Percentiles rank a stretch among this genome's conserved stretches.
These are phyloP conservation scores for Leccinum fuscescens DNA, from an alignment of 1,284 basidiomycete species.

Conservation along the genomic window DNA sequence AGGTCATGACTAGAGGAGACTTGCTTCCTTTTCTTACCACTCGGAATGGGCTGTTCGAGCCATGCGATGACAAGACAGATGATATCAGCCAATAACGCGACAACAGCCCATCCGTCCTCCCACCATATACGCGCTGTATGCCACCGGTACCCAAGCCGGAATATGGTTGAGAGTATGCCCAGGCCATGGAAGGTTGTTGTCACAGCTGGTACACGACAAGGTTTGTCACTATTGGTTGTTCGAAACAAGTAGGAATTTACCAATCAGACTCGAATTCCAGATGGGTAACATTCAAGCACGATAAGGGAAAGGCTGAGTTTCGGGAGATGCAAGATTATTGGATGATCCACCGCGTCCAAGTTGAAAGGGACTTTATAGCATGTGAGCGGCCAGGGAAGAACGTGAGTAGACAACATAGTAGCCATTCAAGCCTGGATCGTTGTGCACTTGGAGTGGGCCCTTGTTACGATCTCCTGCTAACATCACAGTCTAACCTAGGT, in stretches of 20 bases:
- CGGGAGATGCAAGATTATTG: neutral
- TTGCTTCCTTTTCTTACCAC: neutral
- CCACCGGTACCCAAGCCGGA: constrained; percentile 18
- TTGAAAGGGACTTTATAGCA: neutral
- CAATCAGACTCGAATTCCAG: constrained; percentile 1
- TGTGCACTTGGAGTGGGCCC: neutral
- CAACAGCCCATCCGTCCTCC: constrained; percentile 17
- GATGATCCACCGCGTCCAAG: neutral
- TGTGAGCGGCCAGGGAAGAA: neutral
- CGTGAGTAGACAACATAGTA: neutral
- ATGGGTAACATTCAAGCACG: neutral
- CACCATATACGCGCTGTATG: constrained; percentile 13
- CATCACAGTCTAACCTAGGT: neutral
- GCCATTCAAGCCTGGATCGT: neutral
- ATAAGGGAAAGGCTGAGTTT: neutral
- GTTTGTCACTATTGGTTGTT: neutral
- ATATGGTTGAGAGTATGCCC: constrained; percentile 12
- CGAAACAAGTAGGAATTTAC: neutral
- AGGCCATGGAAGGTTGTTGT: constrained; percentile 12
- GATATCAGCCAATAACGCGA: constrained; percentile 11
- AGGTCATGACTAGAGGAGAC: neutral
- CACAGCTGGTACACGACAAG: neutral
- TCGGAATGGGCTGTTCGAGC: constrained; percentile 3
- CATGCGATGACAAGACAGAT: constrained; percentile 1
- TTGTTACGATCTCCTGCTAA: neutral